Conservation (phyloP, 352 stramenopile species). For the Pythium rhizo-oryzae region DNA sequence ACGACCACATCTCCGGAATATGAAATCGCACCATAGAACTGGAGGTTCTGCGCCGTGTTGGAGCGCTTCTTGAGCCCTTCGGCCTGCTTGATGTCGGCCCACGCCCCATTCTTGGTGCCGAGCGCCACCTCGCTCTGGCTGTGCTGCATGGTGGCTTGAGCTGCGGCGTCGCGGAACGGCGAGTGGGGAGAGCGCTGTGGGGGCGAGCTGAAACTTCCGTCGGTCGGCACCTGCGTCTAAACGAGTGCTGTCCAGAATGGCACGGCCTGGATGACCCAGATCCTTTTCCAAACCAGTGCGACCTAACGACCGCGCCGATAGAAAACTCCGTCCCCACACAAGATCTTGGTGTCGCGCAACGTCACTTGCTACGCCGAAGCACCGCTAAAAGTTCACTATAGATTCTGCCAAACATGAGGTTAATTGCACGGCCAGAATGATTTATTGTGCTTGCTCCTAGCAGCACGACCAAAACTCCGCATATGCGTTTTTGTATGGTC, state of each 20-base stretch:
- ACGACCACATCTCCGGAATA: not conserved
- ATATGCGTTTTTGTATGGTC: slow-evolving; percentile 12
- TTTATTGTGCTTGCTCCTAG: not conserved
- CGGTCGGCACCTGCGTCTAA: not conserved
- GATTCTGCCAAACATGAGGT: not conserved
- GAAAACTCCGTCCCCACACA: not conserved
- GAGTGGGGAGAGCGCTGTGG: slow-evolving; percentile 4
- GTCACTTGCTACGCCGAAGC: slow-evolving; percentile 8
- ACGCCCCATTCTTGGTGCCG: slow-evolving; percentile 38
- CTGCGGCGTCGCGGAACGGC: not conserved
- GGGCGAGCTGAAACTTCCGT: slow-evolving; percentile 14
- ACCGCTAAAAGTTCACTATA: not conserved
- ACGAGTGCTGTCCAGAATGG: slow-evolving; percentile 2
- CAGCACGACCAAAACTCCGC: slow-evolving; percentile 5
- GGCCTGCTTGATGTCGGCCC: slow-evolving; percentile 45
- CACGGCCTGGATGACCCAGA: not conserved
- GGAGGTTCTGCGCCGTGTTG: slow-evolving; percentile 52
- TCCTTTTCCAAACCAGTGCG: not conserved
- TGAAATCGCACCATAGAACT: slow-evolving; percentile 43
- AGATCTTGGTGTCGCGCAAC: not conserved
- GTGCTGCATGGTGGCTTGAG: slow-evolving; percentile 36
- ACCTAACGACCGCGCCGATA: slow-evolving; percentile 2
- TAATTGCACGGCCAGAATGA: not conserved
- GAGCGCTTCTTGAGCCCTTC: slow-evolving; percentile 51
- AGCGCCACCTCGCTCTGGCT: slow-evolving; percentile 52